These are phyloP conservation scores for Trichomonascus vanleenenianus DNA, from an alignment of 805 yeast genomes.

Conservation along the genomic window DNA sequence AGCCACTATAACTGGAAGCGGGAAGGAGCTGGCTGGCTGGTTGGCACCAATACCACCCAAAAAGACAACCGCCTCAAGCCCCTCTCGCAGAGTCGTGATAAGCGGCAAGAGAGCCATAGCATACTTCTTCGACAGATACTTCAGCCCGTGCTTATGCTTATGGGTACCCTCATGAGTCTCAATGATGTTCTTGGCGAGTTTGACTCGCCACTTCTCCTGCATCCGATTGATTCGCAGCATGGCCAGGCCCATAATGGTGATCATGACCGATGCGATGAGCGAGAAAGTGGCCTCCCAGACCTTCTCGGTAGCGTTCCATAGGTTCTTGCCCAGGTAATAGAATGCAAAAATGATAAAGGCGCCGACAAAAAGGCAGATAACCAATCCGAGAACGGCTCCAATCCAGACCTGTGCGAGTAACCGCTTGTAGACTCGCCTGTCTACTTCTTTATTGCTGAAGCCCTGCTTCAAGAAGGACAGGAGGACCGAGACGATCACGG, in stretches of 20 bases:
- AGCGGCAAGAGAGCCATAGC: slow-evolving; percentile 74
- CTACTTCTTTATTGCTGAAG: slow-evolving; percentile 28
- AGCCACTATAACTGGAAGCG: slow-evolving; percentile 55
- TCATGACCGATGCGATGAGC: slow-evolving; percentile 66
- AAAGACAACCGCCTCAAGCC: slow-evolving; percentile 85
- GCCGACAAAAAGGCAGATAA: slow-evolving; percentile 66
- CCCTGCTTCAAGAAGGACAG: slow-evolving; percentile 82
- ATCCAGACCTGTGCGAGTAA: slow-evolving; percentile 68
- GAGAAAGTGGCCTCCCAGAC: slow-evolving; percentile 85
- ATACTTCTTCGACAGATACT: slow-evolving; percentile 37
- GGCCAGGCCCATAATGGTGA: slow-evolving; percentile 81
- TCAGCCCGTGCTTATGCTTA: slow-evolving; percentile 14
- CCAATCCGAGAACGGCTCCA: slow-evolving; percentile 69
- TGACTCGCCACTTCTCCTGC: slow-evolving; percentile 73
- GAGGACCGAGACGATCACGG: slow-evolving; percentile 76
- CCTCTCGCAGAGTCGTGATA: slow-evolving; percentile 81
- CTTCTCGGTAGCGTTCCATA: slow-evolving; percentile 84
- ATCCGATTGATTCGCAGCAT: slow-evolving; percentile 72
- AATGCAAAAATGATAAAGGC: slow-evolving; percentile 60
- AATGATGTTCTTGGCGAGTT: slow-evolving; percentile 38
- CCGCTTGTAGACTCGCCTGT: slow-evolving; percentile 30
- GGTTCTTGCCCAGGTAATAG: slow-evolving; percentile 70
- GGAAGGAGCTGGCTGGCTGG: slow-evolving; percentile 57
- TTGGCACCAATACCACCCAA: slow-evolving; percentile 81
- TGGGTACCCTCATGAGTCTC: slow-evolving; percentile 21